Conservation (phyloP, 202 grass and related monocot species). For the Carex sylvatica region DNA sequence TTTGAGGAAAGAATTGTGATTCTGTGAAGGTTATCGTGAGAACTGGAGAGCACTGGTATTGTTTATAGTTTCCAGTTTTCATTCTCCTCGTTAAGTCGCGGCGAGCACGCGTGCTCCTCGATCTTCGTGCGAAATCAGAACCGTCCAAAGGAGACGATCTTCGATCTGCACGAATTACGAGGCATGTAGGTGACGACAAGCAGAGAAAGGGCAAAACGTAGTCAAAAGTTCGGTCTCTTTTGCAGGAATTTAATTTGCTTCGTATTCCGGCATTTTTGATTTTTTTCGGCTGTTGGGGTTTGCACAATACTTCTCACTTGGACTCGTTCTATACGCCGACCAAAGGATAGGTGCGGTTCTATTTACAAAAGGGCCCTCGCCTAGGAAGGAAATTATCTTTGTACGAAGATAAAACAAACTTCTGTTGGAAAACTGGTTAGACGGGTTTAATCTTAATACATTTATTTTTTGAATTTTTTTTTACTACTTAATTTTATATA, state of each 20-base stretch:
- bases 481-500: no score
- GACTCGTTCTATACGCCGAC: neutral
- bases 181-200: slow-evolving; percentile 24
- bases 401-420: neutral
- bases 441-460: no score
- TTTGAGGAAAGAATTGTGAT: neutral
- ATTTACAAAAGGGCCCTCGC: neutral
- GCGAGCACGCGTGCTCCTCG: slow-evolving; percentile 21
- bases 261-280: slow-evolving; percentile 23
- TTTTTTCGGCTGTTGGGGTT: slow-evolving; percentile 12
- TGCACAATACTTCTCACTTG: neutral
- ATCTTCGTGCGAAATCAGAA: neutral
- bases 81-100: slow-evolving; percentile 4
- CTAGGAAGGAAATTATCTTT: neutral
- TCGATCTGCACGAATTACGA: slow-evolving; percentile 19
- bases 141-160: slow-evolving; percentile 21
- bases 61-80: neutral
- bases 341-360: neutral
- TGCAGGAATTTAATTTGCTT: slow-evolving; percentile 18
- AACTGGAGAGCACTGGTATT: neutral
- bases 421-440: neutral
- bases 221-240: slow-evolving; percentile 31
- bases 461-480: no score
- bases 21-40: neutral
- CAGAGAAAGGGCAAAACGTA: slow-evolving; percentile 28